Conservation (phyloP, 352 stramenopile genomes). For the Phytophthora meadii region DNA sequence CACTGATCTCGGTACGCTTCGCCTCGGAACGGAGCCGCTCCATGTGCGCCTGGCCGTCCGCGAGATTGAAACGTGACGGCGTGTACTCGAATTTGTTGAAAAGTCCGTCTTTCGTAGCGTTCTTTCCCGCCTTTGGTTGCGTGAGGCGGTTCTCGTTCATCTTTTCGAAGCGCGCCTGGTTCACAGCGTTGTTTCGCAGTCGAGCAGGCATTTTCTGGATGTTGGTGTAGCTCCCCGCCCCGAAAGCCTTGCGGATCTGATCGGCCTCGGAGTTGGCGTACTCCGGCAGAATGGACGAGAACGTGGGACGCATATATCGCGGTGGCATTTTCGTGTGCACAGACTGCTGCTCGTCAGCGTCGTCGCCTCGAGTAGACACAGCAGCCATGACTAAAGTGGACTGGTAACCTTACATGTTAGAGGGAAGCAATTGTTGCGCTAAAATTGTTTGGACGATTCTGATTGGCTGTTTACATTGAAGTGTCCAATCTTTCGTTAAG, state of each 20-base stretch:
- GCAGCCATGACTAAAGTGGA: conserved; percentile 10
- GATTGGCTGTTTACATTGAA: conserved; percentile 30
- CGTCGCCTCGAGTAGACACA: conserved; percentile 10
- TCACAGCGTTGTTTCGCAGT: conserved; percentile 66
- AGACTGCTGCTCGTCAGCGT: conserved; percentile 2
- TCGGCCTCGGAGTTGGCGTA: conserved; percentile 82
- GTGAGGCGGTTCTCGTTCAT: conserved; percentile 82
- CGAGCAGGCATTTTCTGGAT: conserved; percentile 69
- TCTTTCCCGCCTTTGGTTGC: conserved; percentile 45
- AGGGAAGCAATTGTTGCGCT: conserved; percentile 10
- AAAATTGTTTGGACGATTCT: conserved; percentile 10
- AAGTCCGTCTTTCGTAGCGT: conserved; percentile 69
- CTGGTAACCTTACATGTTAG: not conserved
- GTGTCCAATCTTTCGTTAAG: conserved; percentile 26
- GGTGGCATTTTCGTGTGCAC: conserved; percentile 41
- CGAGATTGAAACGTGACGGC: conserved; percentile 69
- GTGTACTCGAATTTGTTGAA: conserved; percentile 86
- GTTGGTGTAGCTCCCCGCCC: conserved; percentile 66
- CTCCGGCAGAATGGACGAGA: conserved; percentile 80
- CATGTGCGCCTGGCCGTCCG: conserved; percentile 70
- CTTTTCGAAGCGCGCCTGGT: conserved; percentile 68
- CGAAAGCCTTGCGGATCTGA: conserved; percentile 81
- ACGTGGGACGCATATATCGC: conserved; percentile 86
- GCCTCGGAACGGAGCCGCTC: conserved; percentile 69
- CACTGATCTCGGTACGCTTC: conserved; percentile 76